A percentile compares a stretch with the other conserved stretches of the same genome.
phyloP scores from a whole-genome alignment of 2,329 filamentous ascomycete species.

The Botryotinia calthae region DNA sequence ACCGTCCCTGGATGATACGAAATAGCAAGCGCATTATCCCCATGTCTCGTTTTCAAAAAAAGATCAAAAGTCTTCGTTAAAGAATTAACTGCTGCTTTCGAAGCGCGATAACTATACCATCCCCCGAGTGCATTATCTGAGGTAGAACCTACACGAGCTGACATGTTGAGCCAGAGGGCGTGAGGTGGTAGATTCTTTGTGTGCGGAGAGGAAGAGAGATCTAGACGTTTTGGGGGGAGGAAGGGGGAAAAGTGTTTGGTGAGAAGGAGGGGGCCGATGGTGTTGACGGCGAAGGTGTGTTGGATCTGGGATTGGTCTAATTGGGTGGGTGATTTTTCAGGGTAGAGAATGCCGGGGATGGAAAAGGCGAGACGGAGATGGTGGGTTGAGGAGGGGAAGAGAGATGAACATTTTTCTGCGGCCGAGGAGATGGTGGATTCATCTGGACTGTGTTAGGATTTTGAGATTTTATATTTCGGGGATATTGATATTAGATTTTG shows the following conservation, averaged over 20 bases:
- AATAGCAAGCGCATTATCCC: constrained; percentile 63
- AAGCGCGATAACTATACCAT: constrained; percentile 79
- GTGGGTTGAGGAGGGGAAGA: constrained; percentile 51
- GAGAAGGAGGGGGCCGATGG: constrained; percentile 70
- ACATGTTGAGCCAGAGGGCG: constrained; percentile 71
- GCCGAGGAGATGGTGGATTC: constrained; percentile 62
- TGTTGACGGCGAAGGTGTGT: constrained; percentile 71
- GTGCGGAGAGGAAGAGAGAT: constrained; percentile 34
- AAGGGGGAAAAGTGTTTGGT: constrained; percentile 73
- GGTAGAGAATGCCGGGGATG: constrained; percentile 68
- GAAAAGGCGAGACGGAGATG: constrained; percentile 69
- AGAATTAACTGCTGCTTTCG: constrained; percentile 72
- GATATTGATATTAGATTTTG: not conserved
- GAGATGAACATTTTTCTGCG: constrained; percentile 47
- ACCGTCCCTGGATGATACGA: constrained; percentile 80
- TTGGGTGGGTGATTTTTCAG: constrained; percentile 68
- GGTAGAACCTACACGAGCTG: constrained; percentile 73
- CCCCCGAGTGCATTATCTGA: constrained; percentile 71
- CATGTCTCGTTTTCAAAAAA: constrained; percentile 55
- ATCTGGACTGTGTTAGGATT: constrained; percentile 41
- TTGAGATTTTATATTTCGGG: not conserved
- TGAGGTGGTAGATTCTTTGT: constrained; percentile 45
- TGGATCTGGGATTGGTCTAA: constrained; percentile 60
- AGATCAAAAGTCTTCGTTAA: constrained; percentile 70
- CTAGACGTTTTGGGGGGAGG: constrained; percentile 58